Base-by-base conservation (phyloP, 208 protist species). In the Tritrichomonas foetus region DNA sequence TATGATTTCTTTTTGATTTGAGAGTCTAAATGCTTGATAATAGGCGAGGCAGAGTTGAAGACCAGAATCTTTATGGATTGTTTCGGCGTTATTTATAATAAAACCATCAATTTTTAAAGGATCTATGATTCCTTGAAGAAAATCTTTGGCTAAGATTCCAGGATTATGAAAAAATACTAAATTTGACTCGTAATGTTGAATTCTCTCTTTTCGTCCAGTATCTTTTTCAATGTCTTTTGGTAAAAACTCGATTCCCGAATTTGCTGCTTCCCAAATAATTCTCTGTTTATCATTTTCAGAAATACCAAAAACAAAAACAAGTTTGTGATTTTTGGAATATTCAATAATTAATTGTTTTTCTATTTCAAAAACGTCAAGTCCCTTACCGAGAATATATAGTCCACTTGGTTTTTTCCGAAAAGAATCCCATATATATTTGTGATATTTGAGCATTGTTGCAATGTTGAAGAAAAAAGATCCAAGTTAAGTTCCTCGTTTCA, bases 171-270 rank as follows among this genome's bases (percentile, higher is more conserved):
- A 84, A 44, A n/a, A 84, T 33, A 53, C 74, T 3, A 47, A 39
- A 53, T 53, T 84, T 84, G 74, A 33, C 1, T 33, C 44, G n/a
- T 84, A 84, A 30, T 33, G n/a, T 53, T 53, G 36, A 13, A 8
- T 11, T 84, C 74, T 84, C 53, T 84, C 74, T 84, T 84, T 84
- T 53, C 25, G 20, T 0, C 36, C 44, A 13, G 41, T 53, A 0
- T 3, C 74, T 84, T 84, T 84, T 30, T 84, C 74, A 20, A 84
- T 84, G 20, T 84, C 74, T 84, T 84, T 84, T 49, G 74, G 74
- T 9, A 84, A 20, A 53, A 84, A 84, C 30, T 84, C 74, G 9
- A 84, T n/a, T 33, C 74, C 74, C 8, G n/a, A 84, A 53, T 84
- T 44, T 33, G 74, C 74, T 30, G n/a, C 49, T 20, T 84, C 74